phyloP scores from a whole-genome alignment of 208 protist genomes.

The Crithidia acanthocephali region DNA sequence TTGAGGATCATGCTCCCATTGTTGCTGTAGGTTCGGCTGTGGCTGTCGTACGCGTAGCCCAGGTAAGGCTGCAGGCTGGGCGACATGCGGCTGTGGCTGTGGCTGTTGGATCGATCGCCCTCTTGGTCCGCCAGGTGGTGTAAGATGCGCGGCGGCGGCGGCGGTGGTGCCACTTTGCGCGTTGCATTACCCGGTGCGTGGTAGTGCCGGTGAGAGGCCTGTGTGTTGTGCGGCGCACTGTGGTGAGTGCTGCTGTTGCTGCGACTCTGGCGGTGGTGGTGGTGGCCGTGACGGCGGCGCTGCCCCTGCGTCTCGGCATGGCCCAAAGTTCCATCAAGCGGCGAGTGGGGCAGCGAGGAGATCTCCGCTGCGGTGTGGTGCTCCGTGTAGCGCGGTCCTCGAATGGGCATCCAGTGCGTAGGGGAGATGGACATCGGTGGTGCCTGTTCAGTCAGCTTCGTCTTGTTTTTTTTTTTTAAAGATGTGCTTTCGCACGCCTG shows the following conservation, averaged over 20 bases:
- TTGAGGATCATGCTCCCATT: background rate
- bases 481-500: no score
- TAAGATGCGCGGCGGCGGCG: background rate
- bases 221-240: background rate
- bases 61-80: background rate
- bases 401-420: constrained; percentile 17
- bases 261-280: background rate
- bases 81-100: background rate
- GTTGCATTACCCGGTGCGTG: background rate
- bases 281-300: background rate
- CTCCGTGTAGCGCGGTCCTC: background rate
- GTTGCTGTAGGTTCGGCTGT: background rate
- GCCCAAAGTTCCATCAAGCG: background rate
- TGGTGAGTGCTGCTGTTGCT: background rate
- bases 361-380: background rate
- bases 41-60: background rate
- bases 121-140: background rate
- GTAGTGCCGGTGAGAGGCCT: background rate
- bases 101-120: background rate
- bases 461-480: background rate
- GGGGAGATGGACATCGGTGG: constrained; percentile 9
- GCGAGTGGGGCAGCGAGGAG: background rate
- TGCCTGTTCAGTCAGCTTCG: background rate
- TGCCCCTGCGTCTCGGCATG: background rate
- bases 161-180: constrained; percentile 1